Evolutionary conservation across 2,329 filamentous ascomycete genomes (phyloP), one percentile per base, ranked within the genome.

Genomic region (Fusarium sp.): DNA sequence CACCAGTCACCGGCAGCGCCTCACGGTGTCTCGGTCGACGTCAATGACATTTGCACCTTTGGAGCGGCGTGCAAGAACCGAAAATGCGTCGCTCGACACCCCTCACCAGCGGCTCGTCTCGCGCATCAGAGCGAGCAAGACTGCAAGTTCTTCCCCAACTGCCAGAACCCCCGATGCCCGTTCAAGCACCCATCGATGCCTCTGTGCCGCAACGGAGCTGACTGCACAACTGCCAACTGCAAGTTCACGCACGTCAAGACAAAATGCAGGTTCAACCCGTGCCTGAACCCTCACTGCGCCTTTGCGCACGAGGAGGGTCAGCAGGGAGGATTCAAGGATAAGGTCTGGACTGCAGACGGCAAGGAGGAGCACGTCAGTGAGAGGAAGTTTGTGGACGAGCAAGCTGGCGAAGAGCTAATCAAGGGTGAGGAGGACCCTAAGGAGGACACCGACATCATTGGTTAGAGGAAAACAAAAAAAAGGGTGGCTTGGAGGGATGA

Each of bases 221-320:
- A 96, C 81, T 99, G 97, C 87, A 92, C 92, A 38, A 91, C 90
- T 5, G 85, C 91, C 14, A 91, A 91, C 70, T 99, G 97, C 90
- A 95, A 95, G 77, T 99, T 97, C 81, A 95, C 94, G 14, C 97
- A 99, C 84, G 85, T 93, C 76, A 91, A 92, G 82, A 94, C 92
- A 57, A 90, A 93, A 82, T 99, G 97, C 91, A 95, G 92, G 81
- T 98, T 93, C 85, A 95, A 92, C 76, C 97, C 96, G 1, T 99
- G 97, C 84, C 90, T 95, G 73, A 98, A 98, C 85, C 90, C 93
- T n/a, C 89, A 87, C 77, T 99, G 97, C 82, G 88, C 92, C 6
- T 98, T 95, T 86, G 95, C 95, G 83, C 97, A 99, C 82, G 93
- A 92, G 45, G 95, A 97, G 64, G 97, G 96, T 14, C 97, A 99